Base-by-base conservation (phyloP, 2,329 filamentous ascomycete species). In the Fusarium virguliforme region DNA sequence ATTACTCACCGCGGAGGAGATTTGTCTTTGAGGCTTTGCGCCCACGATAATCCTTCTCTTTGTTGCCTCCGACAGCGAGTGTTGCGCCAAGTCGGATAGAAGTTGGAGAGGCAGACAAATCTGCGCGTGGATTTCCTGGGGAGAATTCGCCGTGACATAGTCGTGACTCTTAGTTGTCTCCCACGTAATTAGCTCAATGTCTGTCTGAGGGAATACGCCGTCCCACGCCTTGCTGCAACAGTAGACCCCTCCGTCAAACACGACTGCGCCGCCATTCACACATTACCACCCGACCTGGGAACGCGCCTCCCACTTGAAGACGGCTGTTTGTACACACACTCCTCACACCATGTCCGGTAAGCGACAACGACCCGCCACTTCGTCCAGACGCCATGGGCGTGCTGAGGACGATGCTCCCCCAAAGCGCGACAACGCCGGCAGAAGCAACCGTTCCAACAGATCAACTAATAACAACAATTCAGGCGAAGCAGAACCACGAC, bases 401-500 rank as follows among this genome's bases (percentile, higher is more conserved):
- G 60, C 51, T 54, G 59, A 43, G 57, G 64, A 55, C 58, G 28
- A 59, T 26, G 53, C 57, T 40, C 43, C 56, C 53, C 63, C 59
- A 60, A 62, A 48, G 40, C 63, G 54, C 64, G 64, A 63, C 54
- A 40, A 64, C 43, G 32, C 38, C 53, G 13, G 32, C 65, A 54
- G 68, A 37, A 68, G 40, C 53, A 67, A 51, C 22, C 58, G 37
- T 64, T 65, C 53, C 53, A 51, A 35, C 70, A 55, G 60, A 53
- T 55, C 62, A 54, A 71, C 74, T 77, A 74, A 77, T 68, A 67
- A 10, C 62, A 62, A 54, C 61, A 60, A 34, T 53, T 61, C 75
- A 82, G 80, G 81, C 79, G 87, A 90, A 81, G 81, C 84, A 64
- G 95, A 98, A 88, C 93, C 94, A 65, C 92, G 96, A 81, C 93